Conservation (phyloP, 192 early-diverging fungal genomes). For the Pilobolus umbonatus region DNA sequence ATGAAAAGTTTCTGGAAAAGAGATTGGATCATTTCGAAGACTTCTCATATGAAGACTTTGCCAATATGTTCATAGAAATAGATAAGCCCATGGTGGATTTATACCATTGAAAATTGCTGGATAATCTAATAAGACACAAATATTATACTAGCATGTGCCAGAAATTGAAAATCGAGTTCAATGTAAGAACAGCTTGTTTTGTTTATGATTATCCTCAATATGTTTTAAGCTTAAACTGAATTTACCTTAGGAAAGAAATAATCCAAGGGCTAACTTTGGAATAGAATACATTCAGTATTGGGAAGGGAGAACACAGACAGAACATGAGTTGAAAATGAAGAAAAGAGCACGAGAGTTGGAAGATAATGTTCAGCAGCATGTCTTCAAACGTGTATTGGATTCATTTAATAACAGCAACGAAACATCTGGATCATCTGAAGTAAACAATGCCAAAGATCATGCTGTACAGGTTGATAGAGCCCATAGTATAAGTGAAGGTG, state of each 20-base stretch:
- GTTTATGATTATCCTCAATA: not conserved
- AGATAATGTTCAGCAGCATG: not conserved
- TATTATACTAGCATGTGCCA: not conserved
- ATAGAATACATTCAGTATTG: not conserved
- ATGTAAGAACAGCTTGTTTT: not conserved
- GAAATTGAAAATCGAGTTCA: not conserved
- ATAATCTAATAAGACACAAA: not conserved
- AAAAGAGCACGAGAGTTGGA: not conserved
- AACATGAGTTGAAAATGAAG: not conserved
- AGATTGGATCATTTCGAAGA: constrained; percentile 1
- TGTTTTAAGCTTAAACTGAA: not conserved
- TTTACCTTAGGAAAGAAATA: constrained; percentile 6
- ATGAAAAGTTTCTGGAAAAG: not conserved
- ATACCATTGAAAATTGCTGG: not conserved
- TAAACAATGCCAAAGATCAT: no score
- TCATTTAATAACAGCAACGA: not conserved
- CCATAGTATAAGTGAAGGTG: not conserved
- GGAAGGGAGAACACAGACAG: not conserved
- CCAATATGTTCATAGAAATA: not conserved
- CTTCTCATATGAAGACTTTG: not conserved
- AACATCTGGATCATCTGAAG: no score
- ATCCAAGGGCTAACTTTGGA: not conserved
- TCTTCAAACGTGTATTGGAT: not conserved
- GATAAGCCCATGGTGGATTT: not conserved
- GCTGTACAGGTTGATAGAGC: not conserved